These are phyloP conservation scores for Vigna trinervia DNA, from an alignment of 306 rosid species.

Conservation along the genomic window DNA sequence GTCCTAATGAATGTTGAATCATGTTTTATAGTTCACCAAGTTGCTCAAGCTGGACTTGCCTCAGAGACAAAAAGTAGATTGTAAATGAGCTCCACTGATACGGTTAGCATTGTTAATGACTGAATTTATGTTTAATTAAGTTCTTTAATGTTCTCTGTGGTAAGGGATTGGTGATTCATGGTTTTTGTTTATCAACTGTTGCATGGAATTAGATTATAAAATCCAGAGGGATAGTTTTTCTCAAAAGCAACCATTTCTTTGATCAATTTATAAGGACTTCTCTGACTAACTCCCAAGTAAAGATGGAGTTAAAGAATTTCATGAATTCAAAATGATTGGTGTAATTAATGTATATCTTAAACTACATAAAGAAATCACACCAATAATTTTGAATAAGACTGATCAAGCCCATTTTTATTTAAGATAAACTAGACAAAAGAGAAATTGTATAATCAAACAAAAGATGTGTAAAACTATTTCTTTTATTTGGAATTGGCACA, in stretches of 20 bases:
- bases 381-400: too few species aligned
- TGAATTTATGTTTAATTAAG: slow-evolving; percentile 10
- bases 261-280: neutral
- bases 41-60: slow-evolving; percentile 77
- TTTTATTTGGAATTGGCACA: neutral
- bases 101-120: slow-evolving; percentile 43
- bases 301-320: too few species aligned
- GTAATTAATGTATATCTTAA: too few species aligned
- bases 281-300: too few species aligned
- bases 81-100: slow-evolving; percentile 44
- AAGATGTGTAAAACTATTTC: too few species aligned
- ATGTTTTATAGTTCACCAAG: slow-evolving; percentile 73
- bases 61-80: slow-evolving; percentile 58
- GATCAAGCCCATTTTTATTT: too few species aligned
- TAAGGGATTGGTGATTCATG: slow-evolving; percentile 9
- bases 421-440: too few species aligned
- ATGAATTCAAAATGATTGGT: too few species aligned
- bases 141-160: slow-evolving; percentile 3
- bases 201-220: neutral
- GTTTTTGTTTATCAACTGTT: neutral
- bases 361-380: too few species aligned
- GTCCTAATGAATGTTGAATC: slow-evolving; percentile 38
- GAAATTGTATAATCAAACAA: too few species aligned
- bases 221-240: neutral
- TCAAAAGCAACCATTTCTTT: neutral